These are phyloP conservation scores for Nannochloropsis gaditana DNA, from an alignment of 108 stramenopile genomes.

Conservation along the genomic window DNA sequence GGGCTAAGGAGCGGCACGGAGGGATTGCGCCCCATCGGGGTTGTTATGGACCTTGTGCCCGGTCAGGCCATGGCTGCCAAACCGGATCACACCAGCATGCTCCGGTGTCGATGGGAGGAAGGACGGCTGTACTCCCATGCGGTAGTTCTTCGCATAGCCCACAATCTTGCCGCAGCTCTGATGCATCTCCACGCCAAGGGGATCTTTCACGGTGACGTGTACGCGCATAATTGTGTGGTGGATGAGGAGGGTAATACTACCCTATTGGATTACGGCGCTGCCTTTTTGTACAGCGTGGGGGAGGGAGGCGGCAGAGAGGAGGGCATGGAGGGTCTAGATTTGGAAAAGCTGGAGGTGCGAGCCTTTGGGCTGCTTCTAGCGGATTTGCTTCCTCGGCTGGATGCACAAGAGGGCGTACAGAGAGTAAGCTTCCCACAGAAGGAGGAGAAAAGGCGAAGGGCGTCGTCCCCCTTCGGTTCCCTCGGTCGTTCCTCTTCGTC, in stretches of 20 bases:
- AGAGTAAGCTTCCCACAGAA: too few species aligned
- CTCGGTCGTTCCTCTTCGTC: too few species aligned
- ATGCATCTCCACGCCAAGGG: slow-evolving; percentile 34
- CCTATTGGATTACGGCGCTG: slow-evolving; percentile 35
- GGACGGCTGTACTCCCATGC: slow-evolving; percentile 33
- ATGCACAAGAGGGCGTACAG: too few species aligned
- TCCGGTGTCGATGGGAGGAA: slow-evolving; percentile 38
- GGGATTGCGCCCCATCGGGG: not conserved
- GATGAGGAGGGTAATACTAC: slow-evolving; percentile 14
- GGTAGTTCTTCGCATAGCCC: slow-evolving; percentile 28
- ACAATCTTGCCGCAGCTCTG: slow-evolving; percentile 37
- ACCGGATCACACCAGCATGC: slow-evolving; percentile 41
- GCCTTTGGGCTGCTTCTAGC: slow-evolving; percentile 38
- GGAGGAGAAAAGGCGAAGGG: too few species aligned
- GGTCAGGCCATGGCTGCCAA: slow-evolving; percentile 32
- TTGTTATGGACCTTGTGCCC: slow-evolving; percentile 18
- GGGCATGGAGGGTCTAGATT: not conserved
- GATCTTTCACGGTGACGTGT: slow-evolving; percentile 46
- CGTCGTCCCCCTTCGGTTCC: too few species aligned
- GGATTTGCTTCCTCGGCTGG: slow-evolving; percentile 16
- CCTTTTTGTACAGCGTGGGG: slow-evolving; percentile 34
- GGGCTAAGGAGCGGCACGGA: slow-evolving; percentile 29
- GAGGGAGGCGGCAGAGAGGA: not conserved
- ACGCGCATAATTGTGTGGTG: slow-evolving; percentile 38
- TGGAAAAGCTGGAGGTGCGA: slow-evolving; percentile 39